phyloP scores from a whole-genome alignment of 208 protist species.

The Jaenimonas drosophilae region DNA sequence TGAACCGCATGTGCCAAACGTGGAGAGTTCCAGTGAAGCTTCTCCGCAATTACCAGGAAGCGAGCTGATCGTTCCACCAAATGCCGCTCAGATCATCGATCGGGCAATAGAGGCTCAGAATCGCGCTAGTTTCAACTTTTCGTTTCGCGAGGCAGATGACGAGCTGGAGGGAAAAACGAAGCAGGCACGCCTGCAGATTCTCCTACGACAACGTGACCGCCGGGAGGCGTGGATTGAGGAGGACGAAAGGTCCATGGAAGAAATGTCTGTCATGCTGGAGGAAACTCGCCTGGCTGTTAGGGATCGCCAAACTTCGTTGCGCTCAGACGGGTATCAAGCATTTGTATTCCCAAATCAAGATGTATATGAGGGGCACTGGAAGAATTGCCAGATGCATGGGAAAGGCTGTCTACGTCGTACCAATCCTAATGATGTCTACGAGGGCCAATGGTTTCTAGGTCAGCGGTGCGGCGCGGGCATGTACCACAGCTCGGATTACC shows the following conservation, averaged over 20 bases:
- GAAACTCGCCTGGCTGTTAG: slow-evolving; percentile 35
- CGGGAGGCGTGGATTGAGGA: slow-evolving; percentile 28
- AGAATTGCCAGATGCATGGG: slow-evolving; percentile 77
- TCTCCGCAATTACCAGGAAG: too few species aligned
- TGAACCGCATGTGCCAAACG: too few species aligned
- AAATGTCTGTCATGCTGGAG: slow-evolving; percentile 35
- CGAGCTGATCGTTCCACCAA: too few species aligned
- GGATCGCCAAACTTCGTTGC: slow-evolving; percentile 43
- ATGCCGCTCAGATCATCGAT: too few species aligned
- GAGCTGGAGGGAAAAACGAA: slow-evolving; percentile 28
- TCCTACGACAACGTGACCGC: slow-evolving; percentile 37
- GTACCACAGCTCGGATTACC: slow-evolving; percentile 35
- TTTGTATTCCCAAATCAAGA: slow-evolving; percentile 76
- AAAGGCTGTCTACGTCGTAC: slow-evolving; percentile 48
- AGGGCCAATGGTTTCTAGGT: slow-evolving; percentile 82
- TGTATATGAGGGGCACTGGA: slow-evolving; percentile 87
- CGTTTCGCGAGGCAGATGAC: slow-evolving; percentile 16
- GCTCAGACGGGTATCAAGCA: slow-evolving; percentile 66
- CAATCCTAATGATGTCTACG: slow-evolving; percentile 61
- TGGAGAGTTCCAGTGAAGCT: too few species aligned
- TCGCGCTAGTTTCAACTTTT: too few species aligned
- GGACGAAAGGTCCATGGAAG: slow-evolving; percentile 23
- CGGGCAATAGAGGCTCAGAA: too few species aligned
- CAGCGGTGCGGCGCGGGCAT: slow-evolving; percentile 64
- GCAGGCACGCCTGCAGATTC: slow-evolving; percentile 20